Percentiles rank a stretch among this genome's conserved stretches.
These are phyloP conservation scores for Aurinia saxatilis DNA, from an alignment of 345 rosid species.

Conservation along the genomic window DNA sequence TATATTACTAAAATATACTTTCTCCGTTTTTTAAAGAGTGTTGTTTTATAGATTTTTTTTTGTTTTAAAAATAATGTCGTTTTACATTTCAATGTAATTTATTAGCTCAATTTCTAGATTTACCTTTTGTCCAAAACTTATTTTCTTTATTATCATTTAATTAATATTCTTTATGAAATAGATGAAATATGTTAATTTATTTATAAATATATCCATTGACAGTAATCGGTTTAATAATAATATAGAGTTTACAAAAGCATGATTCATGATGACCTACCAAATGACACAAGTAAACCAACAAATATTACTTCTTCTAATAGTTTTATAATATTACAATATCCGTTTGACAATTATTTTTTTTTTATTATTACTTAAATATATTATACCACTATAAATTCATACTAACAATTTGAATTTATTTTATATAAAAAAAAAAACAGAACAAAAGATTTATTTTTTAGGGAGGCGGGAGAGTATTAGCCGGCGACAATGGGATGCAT, in stretches of 20 bases:
- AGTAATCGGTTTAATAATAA: background rate
- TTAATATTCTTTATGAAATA: no score
- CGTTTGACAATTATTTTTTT: no score
- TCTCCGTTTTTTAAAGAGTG: no score
- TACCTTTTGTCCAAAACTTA: no score
- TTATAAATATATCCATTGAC: background rate
- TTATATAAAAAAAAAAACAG: background rate
- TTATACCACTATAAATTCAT: background rate
- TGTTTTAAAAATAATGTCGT: no score
- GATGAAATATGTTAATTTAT: background rate
- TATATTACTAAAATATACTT: background rate
- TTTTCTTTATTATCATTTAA: no score
- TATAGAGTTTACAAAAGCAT: background rate
- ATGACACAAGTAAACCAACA: background rate
- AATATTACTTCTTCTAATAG: no score
- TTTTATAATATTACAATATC: background rate
- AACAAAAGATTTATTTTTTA: background rate
- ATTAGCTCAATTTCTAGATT: no score
- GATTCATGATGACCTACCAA: slow-evolving; percentile 3
- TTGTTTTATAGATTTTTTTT: no score
- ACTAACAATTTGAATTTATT: background rate
- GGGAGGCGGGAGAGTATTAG: slow-evolving; percentile 5
- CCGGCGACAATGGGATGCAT: slow-evolving; percentile 24
- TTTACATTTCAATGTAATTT: no score
- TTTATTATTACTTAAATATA: no score